Evolutionary conservation across 2,329 filamentous ascomycete genomes (phyloP), one percentile per base, ranked within the genome.

Genomic region (Phoma sp.): DNA sequence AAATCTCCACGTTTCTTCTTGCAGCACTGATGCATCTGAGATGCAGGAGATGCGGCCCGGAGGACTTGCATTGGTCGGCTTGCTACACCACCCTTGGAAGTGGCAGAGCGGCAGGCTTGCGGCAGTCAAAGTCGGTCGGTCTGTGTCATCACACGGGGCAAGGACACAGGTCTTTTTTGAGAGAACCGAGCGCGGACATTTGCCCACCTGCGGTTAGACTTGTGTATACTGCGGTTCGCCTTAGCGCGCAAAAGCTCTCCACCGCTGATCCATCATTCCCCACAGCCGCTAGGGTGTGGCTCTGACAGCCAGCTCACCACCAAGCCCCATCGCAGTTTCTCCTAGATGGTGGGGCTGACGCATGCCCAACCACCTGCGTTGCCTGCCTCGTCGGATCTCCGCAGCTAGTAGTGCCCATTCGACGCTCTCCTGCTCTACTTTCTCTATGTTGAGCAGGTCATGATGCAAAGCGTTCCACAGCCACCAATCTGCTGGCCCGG

Each of bases 1-100:
- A 61, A 52, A 59, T 61, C 65, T 63, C 64, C 67, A 66, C 63
- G 65, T 59, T 60, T 50, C 60, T 47, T 42, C 44, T 45, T 39
- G 44, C 46, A 58, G 41, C 37, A 30, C 36, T 27, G 38, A 51
- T 52, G 45, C 51, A 47, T 47, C 40, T 43, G 22, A 40, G 53
- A 57, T 63, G 60, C 57, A 60, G 48, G 52, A 49, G 44, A 49
- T 51, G 53, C 57, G 47, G 54, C 47, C 51, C 59, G 57, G 53
- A 41, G 43, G 49, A 54, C 42, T 59, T 55, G 58, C 61, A 71
- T 68, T 65, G 65, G 62, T 48, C 44, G 46, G 49, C 47, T 38
- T 44, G 36, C 29, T 43, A 30, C 44, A 52, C 35, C 45, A 57
- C 43, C 40, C 43, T 58, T 47, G 48, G 13, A 37, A 36, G 23